Evolutionary conservation across 257 asterid genomes (phyloP), one percentile per base, ranked within the genome.

Genomic region (Solanum arcanum): DNA sequence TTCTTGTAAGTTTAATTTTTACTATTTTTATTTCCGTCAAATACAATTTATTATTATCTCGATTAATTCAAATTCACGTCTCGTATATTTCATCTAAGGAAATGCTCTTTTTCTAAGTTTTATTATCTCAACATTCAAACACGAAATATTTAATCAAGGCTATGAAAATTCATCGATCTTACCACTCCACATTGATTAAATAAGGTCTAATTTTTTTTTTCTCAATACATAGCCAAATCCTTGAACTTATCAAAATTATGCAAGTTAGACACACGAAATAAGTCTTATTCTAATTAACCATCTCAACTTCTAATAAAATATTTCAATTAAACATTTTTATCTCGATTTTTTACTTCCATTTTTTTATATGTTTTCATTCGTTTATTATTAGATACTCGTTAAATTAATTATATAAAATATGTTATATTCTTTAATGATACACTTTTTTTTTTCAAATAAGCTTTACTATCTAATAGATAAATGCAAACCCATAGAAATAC

Each of bases 401-500:
- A 59, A 3, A 2, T 59, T 62, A 23, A 23, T n/a, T 8, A 62
- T 7, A 62, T 62, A 62, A 60, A 62, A 62, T 10, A 62, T 62
- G 0, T 23, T 15, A 12, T 23, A 12, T 62, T 10, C 7, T 62
- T 62, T 62, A 52, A 16, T 9, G 3, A 18, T 18, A 56, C 3
- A 6, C 5, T 18, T 56, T 56, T 52, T 18, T 9, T 23, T 56
- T 23, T 1, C 39, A 37, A 52, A 16, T 52, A 16, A 52, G 10
- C 21, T 49, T 49, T 15, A 49, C 3, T 49, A 49, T 9, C 23
- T 52, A 16, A 52, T 18, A 35, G 7, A 35, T 6, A 6, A 35
- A 35, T 5, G 7, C 0, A 37, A 37, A 5, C 0, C 0, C 39
- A 37, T 37, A 37, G 39, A 5, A 6, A 6, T 5, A 5, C 7